Evolutionary conservation across 163 green algal species (phyloP), one percentile per base, ranked within the genome.

Genomic region (Scenedesmus sp.): DNA sequence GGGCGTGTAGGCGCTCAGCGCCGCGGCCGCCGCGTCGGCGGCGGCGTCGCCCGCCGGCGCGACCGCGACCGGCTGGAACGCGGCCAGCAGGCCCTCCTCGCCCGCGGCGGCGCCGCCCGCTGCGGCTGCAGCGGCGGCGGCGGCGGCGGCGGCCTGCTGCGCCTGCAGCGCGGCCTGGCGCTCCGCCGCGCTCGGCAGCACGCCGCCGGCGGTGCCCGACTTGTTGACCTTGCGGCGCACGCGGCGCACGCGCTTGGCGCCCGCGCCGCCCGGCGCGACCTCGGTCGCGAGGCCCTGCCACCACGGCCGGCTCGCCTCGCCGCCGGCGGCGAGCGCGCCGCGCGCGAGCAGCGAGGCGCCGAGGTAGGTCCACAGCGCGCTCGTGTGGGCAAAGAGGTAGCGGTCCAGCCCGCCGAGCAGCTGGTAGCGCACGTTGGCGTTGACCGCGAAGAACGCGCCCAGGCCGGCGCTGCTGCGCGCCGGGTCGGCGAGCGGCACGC

Each of bases 321-420:
- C 86, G 7, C 90, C 57, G 7, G 54, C 34, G 26, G 83, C 70
- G 57, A 70, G 77, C 18, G 58, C 64, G 0, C 83, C 36, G 9
- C 89, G 84, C 6, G 84, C 78, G 1, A 83, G 33, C 24, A 65
- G 75, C 4, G 67, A 85, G 9, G 82, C 36, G 9, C 78, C 82
- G 74, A 92, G 29, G 79, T 93, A 93, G 0, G 80, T 89, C 86
- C 83, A 91, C 65, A 92, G 39, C 82, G 82, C 90, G 73, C 88
- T 93, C 77, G 76, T 87, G 80, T 93, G 92, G 42, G 89, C 89
- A 74, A 96, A 96, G 48, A 97, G 80, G 83, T 92, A 94, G 50
- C 91, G 87, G 85, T 99, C 95, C 28, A 97, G 84, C 44, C 95
- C 95, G 24, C 86, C 89, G 10, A 95, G 39, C 26, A 91, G 45